Conservation (phyloP, 805 yeast species). For the Dipodascopsis tothii region DNA sequence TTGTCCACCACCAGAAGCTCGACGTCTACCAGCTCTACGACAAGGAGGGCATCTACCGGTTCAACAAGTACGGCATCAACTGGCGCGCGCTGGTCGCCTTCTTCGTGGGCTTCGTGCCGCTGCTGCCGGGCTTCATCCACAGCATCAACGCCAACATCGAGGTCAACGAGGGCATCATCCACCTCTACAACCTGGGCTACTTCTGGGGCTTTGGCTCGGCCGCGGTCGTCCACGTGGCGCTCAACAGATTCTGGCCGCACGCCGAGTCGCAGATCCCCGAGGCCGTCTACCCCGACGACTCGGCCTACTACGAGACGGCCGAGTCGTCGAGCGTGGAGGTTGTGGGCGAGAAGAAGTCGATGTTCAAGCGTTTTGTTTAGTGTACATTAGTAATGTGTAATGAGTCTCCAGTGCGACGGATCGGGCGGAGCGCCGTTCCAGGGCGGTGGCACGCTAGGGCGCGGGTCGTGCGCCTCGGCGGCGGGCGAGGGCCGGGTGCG, state of each 20-base stretch:
- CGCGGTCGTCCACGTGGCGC: not conserved
- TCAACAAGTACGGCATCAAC: conserved; percentile 35
- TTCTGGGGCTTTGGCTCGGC: conserved; percentile 31
- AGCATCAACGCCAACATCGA: conserved; percentile 8
- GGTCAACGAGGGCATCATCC: conserved; percentile 65
- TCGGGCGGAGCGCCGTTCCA: too few species aligned
- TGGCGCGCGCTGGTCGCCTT: conserved; percentile 37
- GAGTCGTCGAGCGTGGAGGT: not conserved
- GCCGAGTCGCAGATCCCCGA: not conserved
- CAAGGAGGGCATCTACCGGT: conserved; percentile 29
- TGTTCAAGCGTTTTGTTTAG: too few species aligned
- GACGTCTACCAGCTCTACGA: conserved; percentile 38
- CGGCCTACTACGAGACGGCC: not conserved
- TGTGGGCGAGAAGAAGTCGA: too few species aligned
- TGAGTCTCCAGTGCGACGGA: too few species aligned
- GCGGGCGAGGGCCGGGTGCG: too few species aligned
- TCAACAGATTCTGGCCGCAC: not conserved
- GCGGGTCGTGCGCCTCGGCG: too few species aligned
- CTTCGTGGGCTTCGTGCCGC: conserved; percentile 21
- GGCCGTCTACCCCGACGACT: not conserved
- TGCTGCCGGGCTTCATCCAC: conserved; percentile 20
- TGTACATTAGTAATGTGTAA: too few species aligned
- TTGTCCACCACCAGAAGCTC: conserved; percentile 35
- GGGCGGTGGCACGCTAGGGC: too few species aligned
- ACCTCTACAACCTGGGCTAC: conserved; percentile 48